phyloP scores from a whole-genome alignment of 352 stramenopile species.

The Phytophthora pluvialis region DNA sequence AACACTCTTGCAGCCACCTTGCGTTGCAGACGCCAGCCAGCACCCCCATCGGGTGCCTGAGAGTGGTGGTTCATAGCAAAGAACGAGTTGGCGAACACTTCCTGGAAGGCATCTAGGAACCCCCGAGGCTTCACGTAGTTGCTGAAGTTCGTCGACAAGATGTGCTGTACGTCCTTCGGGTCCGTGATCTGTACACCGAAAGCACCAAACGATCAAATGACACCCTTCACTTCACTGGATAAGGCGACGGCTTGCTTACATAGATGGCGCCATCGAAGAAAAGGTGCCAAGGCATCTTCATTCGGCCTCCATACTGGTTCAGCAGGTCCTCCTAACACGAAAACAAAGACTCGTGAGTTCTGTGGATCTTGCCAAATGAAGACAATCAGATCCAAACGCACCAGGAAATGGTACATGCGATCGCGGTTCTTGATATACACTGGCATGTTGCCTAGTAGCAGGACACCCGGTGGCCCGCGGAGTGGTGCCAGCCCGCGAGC shows the following conservation, averaged over 20 bases:
- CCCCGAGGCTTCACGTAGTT: conserved; percentile 82
- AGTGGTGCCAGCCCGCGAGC: conserved; percentile 52
- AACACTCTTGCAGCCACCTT: conserved; percentile 91
- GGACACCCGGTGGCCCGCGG: conserved; percentile 45
- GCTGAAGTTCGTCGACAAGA: conserved; percentile 63
- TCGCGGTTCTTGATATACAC: conserved; percentile 55
- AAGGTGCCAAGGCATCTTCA: conserved; percentile 75
- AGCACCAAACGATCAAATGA: neutral
- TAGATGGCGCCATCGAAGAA: conserved; percentile 73
- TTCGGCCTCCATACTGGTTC: conserved; percentile 48
- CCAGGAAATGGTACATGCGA: conserved; percentile 67
- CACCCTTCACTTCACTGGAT: neutral
- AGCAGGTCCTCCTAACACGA: conserved; percentile 45
- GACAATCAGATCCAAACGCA: neutral
- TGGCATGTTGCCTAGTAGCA: conserved; percentile 63
- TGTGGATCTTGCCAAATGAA: neutral
- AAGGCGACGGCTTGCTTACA: conserved; percentile 21
- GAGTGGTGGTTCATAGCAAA: conserved; percentile 77
- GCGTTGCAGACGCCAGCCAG: conserved; percentile 74
- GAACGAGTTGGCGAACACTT: conserved; percentile 76
- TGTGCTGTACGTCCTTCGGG: conserved; percentile 69
- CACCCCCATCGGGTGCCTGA: conserved; percentile 56
- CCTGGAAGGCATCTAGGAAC: conserved; percentile 69
- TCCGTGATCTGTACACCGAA: conserved; percentile 48
- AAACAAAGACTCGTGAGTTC: neutral